Evolutionary conservation across 495 filamentous ascomycete species (phyloP).

Genomic region (Usnea hakonensis): DNA sequence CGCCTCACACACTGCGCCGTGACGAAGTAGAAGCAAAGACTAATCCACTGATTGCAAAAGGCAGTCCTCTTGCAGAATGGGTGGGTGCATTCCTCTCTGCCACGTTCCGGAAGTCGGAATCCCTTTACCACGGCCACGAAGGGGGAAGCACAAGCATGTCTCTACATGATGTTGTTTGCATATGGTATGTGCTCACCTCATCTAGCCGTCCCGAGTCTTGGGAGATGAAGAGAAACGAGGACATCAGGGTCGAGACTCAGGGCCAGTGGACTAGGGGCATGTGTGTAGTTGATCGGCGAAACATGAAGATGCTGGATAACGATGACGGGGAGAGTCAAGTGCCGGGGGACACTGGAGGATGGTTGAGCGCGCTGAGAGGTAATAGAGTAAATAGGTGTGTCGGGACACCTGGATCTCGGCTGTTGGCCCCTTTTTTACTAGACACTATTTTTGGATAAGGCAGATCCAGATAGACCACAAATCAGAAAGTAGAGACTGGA

Average conservation of each 20-base stretch:
- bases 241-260: slow-evolving; percentile 77
- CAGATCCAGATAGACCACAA: neutral
- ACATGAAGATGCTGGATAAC: slow-evolving; percentile 49
- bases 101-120: slow-evolving; percentile 67
- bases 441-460: slow-evolving; percentile 34
- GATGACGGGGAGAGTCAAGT: slow-evolving; percentile 43
- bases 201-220: slow-evolving; percentile 32
- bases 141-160: slow-evolving; percentile 53
- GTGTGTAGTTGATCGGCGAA: slow-evolving; percentile 74
- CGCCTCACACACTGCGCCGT: slow-evolving; percentile 57
- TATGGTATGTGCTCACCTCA: slow-evolving; percentile 74
- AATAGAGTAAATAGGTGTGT: slow-evolving; percentile 72
- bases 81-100: slow-evolving; percentile 64
- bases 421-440: slow-evolving; percentile 39
- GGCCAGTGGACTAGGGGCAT: slow-evolving; percentile 94
- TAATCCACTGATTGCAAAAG: slow-evolving; percentile 39
- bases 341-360: slow-evolving; percentile 60
- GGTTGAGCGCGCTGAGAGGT: slow-evolving; percentile 61
- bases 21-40: slow-evolving; percentile 52
- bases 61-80: slow-evolving; percentile 81
- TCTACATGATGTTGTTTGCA: slow-evolving; percentile 80
- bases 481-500: neutral
- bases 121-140: slow-evolving; percentile 45
- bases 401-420: slow-evolving; percentile 35
- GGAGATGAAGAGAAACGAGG: slow-evolving; percentile 40